phyloP scores from a whole-genome alignment of 2,329 filamentous ascomycete genomes.

The Ophiocordyceps australis region DNA sequence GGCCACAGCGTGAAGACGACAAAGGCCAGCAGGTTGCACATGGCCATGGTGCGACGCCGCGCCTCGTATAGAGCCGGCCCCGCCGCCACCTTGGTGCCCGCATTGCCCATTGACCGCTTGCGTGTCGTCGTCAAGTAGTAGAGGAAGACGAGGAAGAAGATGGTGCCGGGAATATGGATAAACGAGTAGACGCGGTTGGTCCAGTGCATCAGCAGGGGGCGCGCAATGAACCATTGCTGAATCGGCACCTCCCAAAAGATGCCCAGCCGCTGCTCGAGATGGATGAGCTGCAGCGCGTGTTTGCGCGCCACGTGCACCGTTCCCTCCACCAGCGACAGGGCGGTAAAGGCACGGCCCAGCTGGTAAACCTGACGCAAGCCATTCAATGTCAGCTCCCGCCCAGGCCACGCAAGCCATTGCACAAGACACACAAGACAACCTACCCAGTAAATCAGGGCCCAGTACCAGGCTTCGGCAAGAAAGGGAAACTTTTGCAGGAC shows the following conservation, averaged over 20 bases:
- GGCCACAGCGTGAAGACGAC: conserved; percentile 43
- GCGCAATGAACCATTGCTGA: conserved; percentile 35
- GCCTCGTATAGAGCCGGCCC: conserved; percentile 32
- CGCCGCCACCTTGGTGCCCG: conserved; percentile 10
- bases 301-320: conserved; percentile 50
- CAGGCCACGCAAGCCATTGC: too few species aligned
- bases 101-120: too few species aligned
- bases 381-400: background rate
- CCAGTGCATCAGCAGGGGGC: conserved; percentile 41
- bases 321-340: conserved; percentile 46
- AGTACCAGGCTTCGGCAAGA: conserved; percentile 58
- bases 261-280: conserved; percentile 43
- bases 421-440: background rate
- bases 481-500: conserved; percentile 52
- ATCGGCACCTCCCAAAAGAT: conserved; percentile 48
- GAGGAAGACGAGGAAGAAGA: conserved; percentile 51
- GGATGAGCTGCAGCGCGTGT: conserved; percentile 50
- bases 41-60: conserved; percentile 39
- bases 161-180: conserved; percentile 62
- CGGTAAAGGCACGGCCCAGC: conserved; percentile 53
- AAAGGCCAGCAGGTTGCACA: conserved; percentile 43
- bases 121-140: conserved; percentile 53
- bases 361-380: conserved; percentile 43
- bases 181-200: conserved; percentile 60
- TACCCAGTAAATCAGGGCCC: conserved; percentile 22